Percentiles rank a stretch among this genome's conserved stretches.
Conservation (phyloP, 2,329 filamentous ascomycete genomes). For the Pezicula radicicola region DNA sequence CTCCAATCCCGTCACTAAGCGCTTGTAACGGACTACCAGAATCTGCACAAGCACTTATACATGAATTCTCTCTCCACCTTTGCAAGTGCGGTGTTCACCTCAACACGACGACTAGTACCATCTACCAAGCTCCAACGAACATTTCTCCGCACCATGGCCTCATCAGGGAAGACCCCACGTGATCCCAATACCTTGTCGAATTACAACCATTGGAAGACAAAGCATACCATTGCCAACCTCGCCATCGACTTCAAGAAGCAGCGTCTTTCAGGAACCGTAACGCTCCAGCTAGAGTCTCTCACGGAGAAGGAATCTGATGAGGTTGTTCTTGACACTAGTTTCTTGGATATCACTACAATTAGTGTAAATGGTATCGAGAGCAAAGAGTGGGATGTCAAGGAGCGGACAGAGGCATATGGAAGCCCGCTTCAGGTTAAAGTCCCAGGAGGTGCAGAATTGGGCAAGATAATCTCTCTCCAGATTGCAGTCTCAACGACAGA, state of each 20-base stretch:
- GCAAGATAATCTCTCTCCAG: constrained; percentile 50
- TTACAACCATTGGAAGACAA: constrained; percentile 83
- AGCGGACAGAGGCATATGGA: constrained; percentile 71
- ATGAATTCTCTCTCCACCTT: constrained; percentile 17
- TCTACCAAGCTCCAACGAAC: constrained; percentile 3
- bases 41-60: not conserved
- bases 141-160: constrained; percentile 18
- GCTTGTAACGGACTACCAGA: not conserved
- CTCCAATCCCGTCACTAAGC: not conserved
- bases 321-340: constrained; percentile 86
- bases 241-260: constrained; percentile 81
- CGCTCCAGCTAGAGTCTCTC: constrained; percentile 72
- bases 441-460: constrained; percentile 50
- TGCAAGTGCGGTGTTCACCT: constrained; percentile 12
- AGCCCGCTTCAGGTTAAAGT: constrained; percentile 66
- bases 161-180: constrained; percentile 35
- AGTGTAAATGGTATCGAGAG: constrained; percentile 62
- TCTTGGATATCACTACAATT: constrained; percentile 70
- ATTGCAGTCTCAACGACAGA: constrained; percentile 79
- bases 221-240: constrained; percentile 78
- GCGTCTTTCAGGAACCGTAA: constrained; percentile 72
- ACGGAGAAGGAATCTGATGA: constrained; percentile 70
- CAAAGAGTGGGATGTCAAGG: constrained; percentile 62
- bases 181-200: constrained; percentile 92
- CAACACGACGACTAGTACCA: constrained; percentile 9